Percentiles rank a stretch among this genome's conserved stretches.
phyloP scores from a whole-genome alignment of 768 basidiomycete genomes.

The Phaeotremella skinneri region DNA sequence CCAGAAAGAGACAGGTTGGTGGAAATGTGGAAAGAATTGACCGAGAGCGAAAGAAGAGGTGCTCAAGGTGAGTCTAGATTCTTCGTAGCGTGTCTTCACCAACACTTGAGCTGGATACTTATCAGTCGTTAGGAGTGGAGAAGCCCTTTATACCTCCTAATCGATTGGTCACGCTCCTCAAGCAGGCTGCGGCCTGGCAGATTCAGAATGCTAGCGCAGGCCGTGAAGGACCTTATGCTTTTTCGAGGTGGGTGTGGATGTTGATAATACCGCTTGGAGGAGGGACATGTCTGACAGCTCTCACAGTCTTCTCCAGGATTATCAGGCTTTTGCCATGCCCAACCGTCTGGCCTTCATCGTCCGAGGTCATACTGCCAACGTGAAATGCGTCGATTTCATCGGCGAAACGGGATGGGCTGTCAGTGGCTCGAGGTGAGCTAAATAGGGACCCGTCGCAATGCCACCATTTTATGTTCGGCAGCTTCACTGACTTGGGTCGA shows the following conservation, averaged over 20 bases:
- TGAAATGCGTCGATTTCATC: constrained; percentile 44
- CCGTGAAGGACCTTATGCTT: constrained; percentile 15
- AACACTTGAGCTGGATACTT: background rate
- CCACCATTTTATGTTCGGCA: background rate
- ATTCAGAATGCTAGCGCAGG: constrained; percentile 18
- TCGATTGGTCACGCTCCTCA: constrained; percentile 36
- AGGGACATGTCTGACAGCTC: constrained; percentile 3
- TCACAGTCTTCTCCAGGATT: constrained; percentile 43
- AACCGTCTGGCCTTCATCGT: constrained; percentile 23
- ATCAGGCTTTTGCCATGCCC: constrained; percentile 35
- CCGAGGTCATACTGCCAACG: constrained; percentile 37
- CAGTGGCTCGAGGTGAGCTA: constrained; percentile 44
- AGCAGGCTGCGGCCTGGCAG: constrained; percentile 49
- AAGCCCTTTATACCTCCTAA: constrained; percentile 22
- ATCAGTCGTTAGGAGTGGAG: background rate
- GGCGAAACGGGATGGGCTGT: constrained; percentile 27
- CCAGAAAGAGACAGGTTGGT: constrained; percentile 45
- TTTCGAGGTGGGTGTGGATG: constrained; percentile 26
- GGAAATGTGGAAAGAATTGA: constrained; percentile 39
- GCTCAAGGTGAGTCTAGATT: background rate
- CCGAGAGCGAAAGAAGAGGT: constrained; percentile 10
- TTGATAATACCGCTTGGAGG: background rate
- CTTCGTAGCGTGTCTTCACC: background rate
- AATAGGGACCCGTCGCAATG: background rate
- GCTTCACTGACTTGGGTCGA: background rate